Conservation (phyloP, 108 stramenopile species). For the Nitzschia sp. region DNA sequence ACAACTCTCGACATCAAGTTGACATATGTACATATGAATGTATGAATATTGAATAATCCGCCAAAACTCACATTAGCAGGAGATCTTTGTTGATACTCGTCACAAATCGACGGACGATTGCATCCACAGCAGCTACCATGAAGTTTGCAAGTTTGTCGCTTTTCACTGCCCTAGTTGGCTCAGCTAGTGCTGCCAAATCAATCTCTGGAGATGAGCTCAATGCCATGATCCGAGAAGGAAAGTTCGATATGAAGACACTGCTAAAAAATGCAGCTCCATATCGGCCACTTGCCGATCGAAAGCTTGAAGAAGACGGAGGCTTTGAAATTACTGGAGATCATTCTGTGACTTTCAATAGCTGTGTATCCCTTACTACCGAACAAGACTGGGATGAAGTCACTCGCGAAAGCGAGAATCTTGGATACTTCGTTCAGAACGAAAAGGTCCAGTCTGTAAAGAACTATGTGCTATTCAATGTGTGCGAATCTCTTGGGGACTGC, state of each 20-base stretch:
- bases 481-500: slow-evolving; percentile 41
- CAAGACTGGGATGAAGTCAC: slow-evolving; percentile 21
- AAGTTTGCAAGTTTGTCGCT: slow-evolving; percentile 38
- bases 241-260: slow-evolving; percentile 5
- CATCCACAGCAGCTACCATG: slow-evolving; percentile 22
- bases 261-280: slow-evolving; percentile 12
- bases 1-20: no score
- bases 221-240: slow-evolving; percentile 9
- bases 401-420: slow-evolving; percentile 10
- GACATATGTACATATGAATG: no score
- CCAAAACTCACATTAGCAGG: no score
- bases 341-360: slow-evolving; percentile 29
- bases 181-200: slow-evolving; percentile 3
- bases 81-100: no score
- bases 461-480: slow-evolving; percentile 59
- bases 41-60: no score
- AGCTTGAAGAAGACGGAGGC: slow-evolving; percentile 4
- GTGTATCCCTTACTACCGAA: slow-evolving; percentile 26
- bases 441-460: slow-evolving; percentile 45
- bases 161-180: slow-evolving; percentile 17
- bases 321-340: slow-evolving; percentile 21
- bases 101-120: no score
- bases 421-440: slow-evolving; percentile 23
- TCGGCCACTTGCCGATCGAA: neutral
- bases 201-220: slow-evolving; percentile 8